Base-by-base conservation (phyloP, 345 rosid species). In the Corymbia maculata region DNA sequence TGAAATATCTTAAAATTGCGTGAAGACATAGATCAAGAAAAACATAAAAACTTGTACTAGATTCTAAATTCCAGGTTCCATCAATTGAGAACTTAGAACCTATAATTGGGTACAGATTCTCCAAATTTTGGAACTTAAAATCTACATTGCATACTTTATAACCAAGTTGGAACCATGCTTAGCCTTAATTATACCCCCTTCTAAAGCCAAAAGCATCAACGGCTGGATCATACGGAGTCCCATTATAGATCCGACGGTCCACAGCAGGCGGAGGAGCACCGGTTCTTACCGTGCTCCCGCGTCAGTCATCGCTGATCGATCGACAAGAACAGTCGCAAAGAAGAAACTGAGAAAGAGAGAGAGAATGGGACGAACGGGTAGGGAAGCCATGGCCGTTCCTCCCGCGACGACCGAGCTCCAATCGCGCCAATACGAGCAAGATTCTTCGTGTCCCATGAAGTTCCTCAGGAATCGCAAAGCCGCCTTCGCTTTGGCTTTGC, bases 401-500 rank as follows among this genome's bases (percentile, higher is more conserved):
- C 86, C 90, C 11, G 88, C 90, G 80, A 86, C 92, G 28, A 12
- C 84, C 49, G 89, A 89, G 89, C 85, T 88, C 85, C 68, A 24
- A 26, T 59, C 66, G 52, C 86, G 86, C 75, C 49, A 52, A 82
- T 88, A 79, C 19, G 86, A 50, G 85, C 89, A 13, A 42, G 84
- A 88, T 84, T 89, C 88, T 10, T 59, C 93, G 30, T 87, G n/a
- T 68, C 90, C 87, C 28, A 52, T 86, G 42, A 88, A 86, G 15
- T 52, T 89, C 26, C 87, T 85, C 53, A 88, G 89, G 85, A 92
- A 89, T 44, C 93, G 93, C 1, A 94, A 92, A 90, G 53, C 88
- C 17, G 87, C 94, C 17, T 90, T 94, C 79, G 93, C 95, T 30
- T 85, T 93, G 12, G 95, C 91, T 64, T 89, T 96, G 87, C 88